These are phyloP conservation scores for Zizania latifolia DNA, from an alignment of 176 grass and related monocot genomes.

Conservation along the genomic window DNA sequence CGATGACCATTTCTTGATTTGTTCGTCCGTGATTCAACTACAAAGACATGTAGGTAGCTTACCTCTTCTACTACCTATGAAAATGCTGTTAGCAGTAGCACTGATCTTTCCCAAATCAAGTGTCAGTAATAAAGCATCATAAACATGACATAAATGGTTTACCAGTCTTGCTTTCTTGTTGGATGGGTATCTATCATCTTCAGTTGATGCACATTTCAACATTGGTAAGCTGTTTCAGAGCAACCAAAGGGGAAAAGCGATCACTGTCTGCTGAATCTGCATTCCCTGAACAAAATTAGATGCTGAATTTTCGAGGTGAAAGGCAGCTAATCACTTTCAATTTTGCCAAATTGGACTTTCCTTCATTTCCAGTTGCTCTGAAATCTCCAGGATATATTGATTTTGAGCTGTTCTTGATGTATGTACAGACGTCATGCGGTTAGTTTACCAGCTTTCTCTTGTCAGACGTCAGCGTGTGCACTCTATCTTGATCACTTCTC, in stretches of 20 bases:
- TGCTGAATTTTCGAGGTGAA: not conserved
- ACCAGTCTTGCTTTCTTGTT: not conserved
- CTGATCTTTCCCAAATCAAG: not conserved
- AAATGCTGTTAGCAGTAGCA: not conserved
- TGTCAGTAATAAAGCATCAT: not conserved
- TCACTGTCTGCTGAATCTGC: too few relatives aligned
- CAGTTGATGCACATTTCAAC: not conserved
- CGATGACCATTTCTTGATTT: not conserved
- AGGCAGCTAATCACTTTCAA: not conserved
- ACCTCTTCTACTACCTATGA: not conserved
- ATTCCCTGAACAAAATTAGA: too few relatives aligned
- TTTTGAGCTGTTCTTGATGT: not conserved
- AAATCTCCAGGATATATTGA: not conserved
- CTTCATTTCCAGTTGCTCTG: not conserved
- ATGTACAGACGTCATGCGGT: not conserved
- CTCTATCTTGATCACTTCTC: not conserved
- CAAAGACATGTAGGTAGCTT: not conserved
- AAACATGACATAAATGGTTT: not conserved
- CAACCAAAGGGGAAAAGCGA: not conserved
- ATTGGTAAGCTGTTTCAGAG: not conserved
- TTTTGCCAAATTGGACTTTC: not conserved
- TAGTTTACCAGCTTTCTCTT: not conserved
- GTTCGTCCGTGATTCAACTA: not conserved
- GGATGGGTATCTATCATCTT: not conserved
- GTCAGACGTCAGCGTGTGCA: not conserved